Conservation (phyloP, 2,329 filamentous ascomycete genomes). For the Nemania sp. region DNA sequence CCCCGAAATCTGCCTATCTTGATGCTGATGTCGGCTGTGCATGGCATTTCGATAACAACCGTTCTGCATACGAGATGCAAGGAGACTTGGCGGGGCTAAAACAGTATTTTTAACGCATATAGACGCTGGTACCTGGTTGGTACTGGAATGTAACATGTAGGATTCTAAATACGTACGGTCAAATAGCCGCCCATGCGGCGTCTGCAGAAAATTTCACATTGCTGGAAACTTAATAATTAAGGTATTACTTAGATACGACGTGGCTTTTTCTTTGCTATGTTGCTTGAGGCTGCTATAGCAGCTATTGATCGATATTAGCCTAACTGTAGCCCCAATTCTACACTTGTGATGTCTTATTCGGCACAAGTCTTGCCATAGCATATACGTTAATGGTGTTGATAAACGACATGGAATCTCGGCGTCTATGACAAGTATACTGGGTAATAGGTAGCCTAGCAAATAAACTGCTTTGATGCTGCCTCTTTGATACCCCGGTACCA, state of each 20-base stretch:
- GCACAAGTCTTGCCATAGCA: no score
- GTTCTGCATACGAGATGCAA: not conserved
- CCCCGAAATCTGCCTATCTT: slow-evolving; percentile 12
- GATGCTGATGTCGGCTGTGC: slow-evolving; percentile 19
- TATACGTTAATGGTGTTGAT: no score
- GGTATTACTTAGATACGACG: not conserved
- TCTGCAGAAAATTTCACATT: not conserved
- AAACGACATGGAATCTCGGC: no score
- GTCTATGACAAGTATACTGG: no score
- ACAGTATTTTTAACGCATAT: not conserved
- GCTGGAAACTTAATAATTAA: not conserved
- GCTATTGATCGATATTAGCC: not conserved
- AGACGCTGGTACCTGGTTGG: not conserved
- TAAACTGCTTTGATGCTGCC: no score
- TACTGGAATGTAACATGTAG: not conserved
- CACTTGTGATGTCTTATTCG: no score
- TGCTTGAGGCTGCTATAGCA: not conserved
- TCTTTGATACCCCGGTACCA: no score
- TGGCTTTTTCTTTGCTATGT: not conserved
- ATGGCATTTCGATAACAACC: slow-evolving; percentile 13
- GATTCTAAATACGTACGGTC: no score
- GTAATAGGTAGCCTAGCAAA: no score
- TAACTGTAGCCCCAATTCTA: no score
- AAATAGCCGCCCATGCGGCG: not conserved
- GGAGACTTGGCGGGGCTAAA: not conserved